phyloP scores from a whole-genome alignment of 768 basidiomycete species.

The Amanita subjunquillea region DNA sequence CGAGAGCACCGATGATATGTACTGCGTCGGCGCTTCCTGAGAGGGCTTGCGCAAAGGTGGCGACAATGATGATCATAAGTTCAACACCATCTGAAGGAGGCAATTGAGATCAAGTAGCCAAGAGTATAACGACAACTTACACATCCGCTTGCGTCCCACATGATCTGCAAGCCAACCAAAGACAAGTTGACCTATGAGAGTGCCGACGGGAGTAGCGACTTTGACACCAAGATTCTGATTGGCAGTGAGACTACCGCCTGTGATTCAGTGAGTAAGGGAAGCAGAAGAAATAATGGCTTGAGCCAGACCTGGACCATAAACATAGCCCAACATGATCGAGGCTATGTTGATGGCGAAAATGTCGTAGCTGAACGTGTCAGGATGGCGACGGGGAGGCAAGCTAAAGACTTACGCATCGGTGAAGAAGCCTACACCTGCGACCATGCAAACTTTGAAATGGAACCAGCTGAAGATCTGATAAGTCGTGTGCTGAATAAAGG shows the following conservation, averaged over 20 bases:
- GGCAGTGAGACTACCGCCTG: constrained; percentile 22
- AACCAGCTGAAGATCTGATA: constrained; percentile 47
- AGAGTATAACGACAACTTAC: constrained; percentile 27
- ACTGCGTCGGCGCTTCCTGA: constrained; percentile 59
- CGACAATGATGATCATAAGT: constrained; percentile 74
- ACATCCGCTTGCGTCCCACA: constrained; percentile 73
- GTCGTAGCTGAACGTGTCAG: constrained; percentile 41
- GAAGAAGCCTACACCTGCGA: constrained; percentile 83
- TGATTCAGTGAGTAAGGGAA: no score
- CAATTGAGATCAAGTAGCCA: neutral
- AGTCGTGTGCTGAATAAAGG: neutral
- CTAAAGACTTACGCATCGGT: constrained; percentile 55
- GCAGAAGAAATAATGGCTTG: neutral
- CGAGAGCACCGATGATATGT: constrained; percentile 61
- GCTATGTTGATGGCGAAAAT: constrained; percentile 89
- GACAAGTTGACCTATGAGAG: constrained; percentile 61
- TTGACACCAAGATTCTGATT: constrained; percentile 74
- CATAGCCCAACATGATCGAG: constrained; percentile 73
- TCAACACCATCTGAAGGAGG: constrained; percentile 50
- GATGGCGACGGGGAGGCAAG: neutral
- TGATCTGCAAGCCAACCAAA: constrained; percentile 78
- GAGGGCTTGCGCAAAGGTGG: constrained; percentile 72
- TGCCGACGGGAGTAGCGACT: constrained; percentile 70
- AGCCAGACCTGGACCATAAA: constrained; percentile 55
- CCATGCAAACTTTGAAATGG: constrained; percentile 67